Base-by-base conservation (phyloP, 2,329 filamentous ascomycete genomes). In the Pseudogymnoascus sp. region DNA sequence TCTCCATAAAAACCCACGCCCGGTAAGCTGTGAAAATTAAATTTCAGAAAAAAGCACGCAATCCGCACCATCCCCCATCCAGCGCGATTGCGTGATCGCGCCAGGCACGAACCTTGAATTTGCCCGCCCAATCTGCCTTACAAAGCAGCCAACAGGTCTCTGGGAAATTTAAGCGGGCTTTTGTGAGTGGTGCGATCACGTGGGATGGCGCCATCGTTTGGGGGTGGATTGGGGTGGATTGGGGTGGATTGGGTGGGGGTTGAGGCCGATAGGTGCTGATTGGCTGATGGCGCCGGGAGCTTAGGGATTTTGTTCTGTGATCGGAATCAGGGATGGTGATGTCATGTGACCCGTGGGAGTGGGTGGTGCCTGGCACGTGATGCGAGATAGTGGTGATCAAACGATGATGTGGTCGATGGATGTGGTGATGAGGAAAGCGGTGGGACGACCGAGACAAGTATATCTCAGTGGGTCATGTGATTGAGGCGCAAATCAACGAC, bases 281-380 rank as follows among this genome's bases (percentile, higher is more conserved):
- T 52, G 45, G n/a, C 4, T 31, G 45, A 2, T 4, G 14, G 1
- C 14, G 23, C 14, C 45, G 26, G 45, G 45, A 52, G 45, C 45
- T 52, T 52, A 52, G 45, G 45, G 45, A 52, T 52, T 52, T 52
- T 52, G 45, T 52, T 52, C 45, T 52, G 45, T 52, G 45, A 52
- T 52, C 7, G 43, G 14, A 52, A 52, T 52, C 23, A 4, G 11
- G 45, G 45, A 29, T 52, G 1, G 14, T 52, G 45, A 31, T 52
- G 45, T 52, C 45, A 52, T 52, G 45, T 52, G 45, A 52, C 14
- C 23, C 45, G 23, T 5, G 23, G 4, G 16, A 16, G 21, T 29
- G 43, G 14, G 14, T 52, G 14, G 45, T 52, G 14, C 45, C 45
- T 52, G 45, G 26, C 26, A 49, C 43, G 43, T 49, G 43, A 49